phyloP scores from a whole-genome alignment of 139 green algal genomes.

The Micromonas pusilla region DNA sequence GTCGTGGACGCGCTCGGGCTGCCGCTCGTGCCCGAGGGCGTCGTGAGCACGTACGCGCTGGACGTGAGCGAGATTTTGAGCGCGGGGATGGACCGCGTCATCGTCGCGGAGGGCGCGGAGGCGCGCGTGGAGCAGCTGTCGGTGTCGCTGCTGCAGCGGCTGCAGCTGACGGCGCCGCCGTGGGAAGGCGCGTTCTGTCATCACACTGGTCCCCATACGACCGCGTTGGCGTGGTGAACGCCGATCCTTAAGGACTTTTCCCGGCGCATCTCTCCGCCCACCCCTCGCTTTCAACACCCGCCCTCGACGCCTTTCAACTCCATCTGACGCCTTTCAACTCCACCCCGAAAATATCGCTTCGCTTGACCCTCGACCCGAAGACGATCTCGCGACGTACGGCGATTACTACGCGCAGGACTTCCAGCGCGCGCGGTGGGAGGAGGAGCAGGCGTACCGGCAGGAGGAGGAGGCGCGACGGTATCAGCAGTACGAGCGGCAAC shows the following conservation, averaged over 20 bases:
- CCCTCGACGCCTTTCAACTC: no score
- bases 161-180: slow-evolving; percentile 27
- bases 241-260: no score
- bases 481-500: neutral
- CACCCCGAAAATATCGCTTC: no score
- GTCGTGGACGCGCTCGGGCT: slow-evolving; percentile 37
- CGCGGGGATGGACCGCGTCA: slow-evolving; percentile 31
- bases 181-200: no score
- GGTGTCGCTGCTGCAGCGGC: slow-evolving; percentile 28
- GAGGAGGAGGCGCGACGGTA: neutral
- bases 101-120: slow-evolving; percentile 34
- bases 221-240: no score
- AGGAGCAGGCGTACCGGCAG: slow-evolving; percentile 19
- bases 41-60: slow-evolving; percentile 34
- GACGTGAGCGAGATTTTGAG: slow-evolving; percentile 31
- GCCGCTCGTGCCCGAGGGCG: slow-evolving; percentile 27
- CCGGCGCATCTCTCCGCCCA: no score
- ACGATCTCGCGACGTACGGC: slow-evolving; percentile 1
- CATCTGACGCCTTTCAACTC: no score
- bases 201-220: no score
- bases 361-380: no score
- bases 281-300: no score
- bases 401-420: slow-evolving; percentile 20
- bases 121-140: slow-evolving; percentile 32
- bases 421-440: slow-evolving; percentile 11